Evolutionary conservation across 1,284 basidiomycete genomes (phyloP).

Genomic region (Austropuccinia psidii): DNA sequence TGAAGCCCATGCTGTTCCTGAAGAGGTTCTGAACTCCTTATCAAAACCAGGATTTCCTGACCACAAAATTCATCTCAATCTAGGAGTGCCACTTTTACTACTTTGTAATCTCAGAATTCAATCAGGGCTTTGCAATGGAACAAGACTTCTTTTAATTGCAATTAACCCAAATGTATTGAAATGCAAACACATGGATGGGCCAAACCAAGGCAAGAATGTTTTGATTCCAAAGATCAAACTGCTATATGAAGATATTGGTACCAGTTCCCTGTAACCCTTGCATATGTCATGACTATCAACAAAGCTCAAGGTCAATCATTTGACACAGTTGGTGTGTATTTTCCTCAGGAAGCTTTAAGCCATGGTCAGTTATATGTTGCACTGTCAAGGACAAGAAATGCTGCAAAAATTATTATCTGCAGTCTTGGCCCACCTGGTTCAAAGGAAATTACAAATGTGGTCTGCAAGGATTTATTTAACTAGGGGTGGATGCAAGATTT

Average conservation of each 20-base stretch:
- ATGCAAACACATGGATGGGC: background rate
- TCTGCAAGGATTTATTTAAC: too few species aligned
- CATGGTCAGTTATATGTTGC: too few species aligned
- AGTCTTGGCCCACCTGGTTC: too few species aligned
- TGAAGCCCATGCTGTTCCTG: background rate
- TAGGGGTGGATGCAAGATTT: too few species aligned
- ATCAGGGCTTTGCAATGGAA: background rate
- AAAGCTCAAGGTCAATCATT: conserved; percentile 53
- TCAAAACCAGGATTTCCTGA: background rate
- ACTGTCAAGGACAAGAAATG: too few species aligned
- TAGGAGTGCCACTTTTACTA: background rate
- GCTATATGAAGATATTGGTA: conserved; percentile 33
- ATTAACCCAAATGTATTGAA: background rate
- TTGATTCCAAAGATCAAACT: background rate
- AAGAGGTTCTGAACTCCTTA: background rate
- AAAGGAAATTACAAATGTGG: too few species aligned
- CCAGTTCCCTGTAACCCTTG: conserved; percentile 50
- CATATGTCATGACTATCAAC: conserved; percentile 52
- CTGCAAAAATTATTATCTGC: too few species aligned
- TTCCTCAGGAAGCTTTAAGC: too few species aligned
- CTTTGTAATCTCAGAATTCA: background rate
- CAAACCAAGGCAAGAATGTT: background rate
- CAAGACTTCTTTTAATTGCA: background rate
- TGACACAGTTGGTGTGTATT: too few species aligned
- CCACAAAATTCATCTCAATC: background rate